Base-by-base conservation (phyloP, 768 basidiomycete genomes). In the Tulasnella sp. region DNA sequence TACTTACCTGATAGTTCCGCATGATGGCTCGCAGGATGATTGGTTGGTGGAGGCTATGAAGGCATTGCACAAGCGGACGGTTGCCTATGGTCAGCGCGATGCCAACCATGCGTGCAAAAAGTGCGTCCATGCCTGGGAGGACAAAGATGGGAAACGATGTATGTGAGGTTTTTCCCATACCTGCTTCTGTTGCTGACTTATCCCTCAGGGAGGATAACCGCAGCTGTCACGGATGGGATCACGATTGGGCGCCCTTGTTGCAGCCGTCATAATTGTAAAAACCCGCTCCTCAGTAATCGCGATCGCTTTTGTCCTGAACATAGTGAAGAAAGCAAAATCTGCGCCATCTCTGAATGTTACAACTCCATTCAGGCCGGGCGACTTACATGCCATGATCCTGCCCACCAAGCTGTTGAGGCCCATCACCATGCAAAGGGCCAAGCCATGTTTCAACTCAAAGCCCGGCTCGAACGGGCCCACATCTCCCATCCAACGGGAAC, bases 231-330 rank as follows among this genome's bases (percentile, higher is more conserved):
- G 19, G 83, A 84, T 80, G 82, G 83, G 5, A 79, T 84, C 34
- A 80, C 80, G 12, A 79, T 85, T 70, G 84, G 83, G 8, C 81
- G 80, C 71, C 81, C 81, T 0, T 81, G 82, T 52, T 85, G 84
- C 74, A 77, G 70, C 19, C 79, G 80, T 1, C 82, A 82, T 52
- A 78, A 83, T 52, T 84, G 84, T 77, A 67, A 79, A 2, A 74
- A 67, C 4, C 77, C n/a, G n/a, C 80, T 17, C 54, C 25, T 31
- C 15, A 58, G 22, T 25, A 58, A 58, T 22, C 29, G 54, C n/a
- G 29, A 58, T 25, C 54, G 29, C 9, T 58, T 58, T n/a, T 58
- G 54, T 22, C 54, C 3, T 58, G 54, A 22, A 31, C 29, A n/a
- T 31, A 11, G 7, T 25, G n/a, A 9, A 22, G 29, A 58, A n/a